These are phyloP conservation scores for Aspergillus sp. DNA, from an alignment of 2,329 filamentous ascomycete genomes.

Conservation along the genomic window DNA sequence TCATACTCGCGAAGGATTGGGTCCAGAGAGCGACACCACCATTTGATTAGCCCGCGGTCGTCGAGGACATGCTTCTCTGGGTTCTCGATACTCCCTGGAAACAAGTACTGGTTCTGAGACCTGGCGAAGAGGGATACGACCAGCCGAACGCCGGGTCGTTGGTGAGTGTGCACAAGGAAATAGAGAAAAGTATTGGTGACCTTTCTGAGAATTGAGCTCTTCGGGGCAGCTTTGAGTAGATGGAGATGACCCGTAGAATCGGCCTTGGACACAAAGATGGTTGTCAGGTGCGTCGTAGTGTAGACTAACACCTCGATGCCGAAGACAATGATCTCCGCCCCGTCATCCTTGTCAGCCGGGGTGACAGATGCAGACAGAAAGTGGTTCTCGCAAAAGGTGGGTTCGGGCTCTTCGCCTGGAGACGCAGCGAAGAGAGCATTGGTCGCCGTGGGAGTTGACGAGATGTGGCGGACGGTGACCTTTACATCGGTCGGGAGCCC, in stretches of 20 bases:
- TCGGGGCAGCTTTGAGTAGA: constrained; percentile 60
- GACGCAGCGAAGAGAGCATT: constrained; percentile 77
- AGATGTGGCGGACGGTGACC: constrained; percentile 81
- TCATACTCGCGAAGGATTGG: constrained; percentile 61
- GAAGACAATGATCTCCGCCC: constrained; percentile 66
- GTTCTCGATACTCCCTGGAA: constrained; percentile 87
- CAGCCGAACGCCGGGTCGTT: constrained; percentile 64
- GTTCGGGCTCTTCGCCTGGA: constrained; percentile 68
- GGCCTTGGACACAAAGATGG: constrained; percentile 92
- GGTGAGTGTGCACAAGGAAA: constrained; percentile 68
- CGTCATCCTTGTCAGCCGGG: constrained; percentile 20
- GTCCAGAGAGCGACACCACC: constrained; percentile 91
- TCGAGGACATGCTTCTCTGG: constrained; percentile 84
- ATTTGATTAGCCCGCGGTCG: constrained; percentile 84
- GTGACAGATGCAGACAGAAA: constrained; percentile 63
- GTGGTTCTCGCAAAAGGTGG: constrained; percentile 84
- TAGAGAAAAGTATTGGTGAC: constrained; percentile 74
- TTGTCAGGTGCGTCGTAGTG: constrained; percentile 75
- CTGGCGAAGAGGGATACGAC: constrained; percentile 89
- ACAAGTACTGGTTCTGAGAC: constrained; percentile 90
- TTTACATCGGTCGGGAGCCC: constrained; percentile 53
- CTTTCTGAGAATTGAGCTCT: constrained; percentile 67
- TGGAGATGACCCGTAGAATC: constrained; percentile 90
- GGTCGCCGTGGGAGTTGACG: constrained; percentile 74
- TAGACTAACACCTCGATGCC: constrained; percentile 88